These are phyloP conservation scores for Alternaria incomplexa DNA, from an alignment of 2,329 filamentous ascomycete species.

Conservation along the genomic window DNA sequence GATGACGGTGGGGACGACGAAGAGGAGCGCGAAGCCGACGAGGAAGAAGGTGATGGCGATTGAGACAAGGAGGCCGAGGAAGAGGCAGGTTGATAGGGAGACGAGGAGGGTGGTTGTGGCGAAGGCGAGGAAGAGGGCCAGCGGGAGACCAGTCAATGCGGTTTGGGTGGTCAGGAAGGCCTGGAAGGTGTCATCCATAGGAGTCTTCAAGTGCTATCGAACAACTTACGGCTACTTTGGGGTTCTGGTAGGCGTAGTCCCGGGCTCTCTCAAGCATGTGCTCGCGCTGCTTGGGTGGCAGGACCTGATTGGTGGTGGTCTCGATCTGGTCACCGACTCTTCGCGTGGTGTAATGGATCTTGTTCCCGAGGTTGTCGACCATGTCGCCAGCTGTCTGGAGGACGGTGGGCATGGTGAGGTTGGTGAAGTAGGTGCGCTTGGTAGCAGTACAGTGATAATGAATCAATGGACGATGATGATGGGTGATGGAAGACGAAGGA, in stretches of 20 bases:
- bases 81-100: constrained; percentile 65
- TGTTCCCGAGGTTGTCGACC: constrained; percentile 26
- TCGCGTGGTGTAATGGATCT: constrained; percentile 20
- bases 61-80: constrained; percentile 58
- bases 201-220: no score
- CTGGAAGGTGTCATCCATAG: constrained; percentile 49
- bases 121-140: constrained; percentile 73
- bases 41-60: constrained; percentile 71
- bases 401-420: constrained; percentile 23
- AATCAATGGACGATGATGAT: not conserved
- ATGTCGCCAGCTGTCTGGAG: constrained; percentile 34
- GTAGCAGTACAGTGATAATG: not conserved
- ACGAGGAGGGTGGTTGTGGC: constrained; percentile 67
- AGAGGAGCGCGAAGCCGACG: constrained; percentile 68
- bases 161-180: constrained; percentile 72
- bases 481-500: not conserved
- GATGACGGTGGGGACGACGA: constrained; percentile 73
- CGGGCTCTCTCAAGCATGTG: constrained; percentile 61
- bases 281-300: constrained; percentile 67
- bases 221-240: constrained; percentile 69
- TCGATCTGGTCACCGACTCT: constrained; percentile 31
- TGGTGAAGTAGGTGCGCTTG: not conserved
- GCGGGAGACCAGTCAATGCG: constrained; percentile 68
- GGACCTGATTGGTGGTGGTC: constrained; percentile 56
- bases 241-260: constrained; percentile 67